Base-by-base conservation (phyloP, 2,329 filamentous ascomycete genomes). In the Arthrobotrys musiformis region DNA sequence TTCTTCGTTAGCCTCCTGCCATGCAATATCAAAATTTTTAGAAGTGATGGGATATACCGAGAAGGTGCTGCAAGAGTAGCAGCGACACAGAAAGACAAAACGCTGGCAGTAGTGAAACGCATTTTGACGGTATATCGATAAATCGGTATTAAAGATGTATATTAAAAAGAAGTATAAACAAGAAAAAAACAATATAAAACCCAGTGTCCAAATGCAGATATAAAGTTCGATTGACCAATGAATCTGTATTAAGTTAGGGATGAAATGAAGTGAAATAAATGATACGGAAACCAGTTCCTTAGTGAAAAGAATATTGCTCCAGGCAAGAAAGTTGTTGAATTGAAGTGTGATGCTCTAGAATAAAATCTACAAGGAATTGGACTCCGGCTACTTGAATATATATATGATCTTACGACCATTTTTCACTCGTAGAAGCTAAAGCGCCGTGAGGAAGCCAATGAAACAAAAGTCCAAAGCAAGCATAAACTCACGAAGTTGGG, bases 21-120 rank as follows among this genome's bases (percentile, higher is more conserved):
- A 50, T 68, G 7, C 13, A 44, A 15, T n/a, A n/a, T n/a, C n/a
- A n/a, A n/a, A n/a, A n/a, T n/a, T n/a, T n/a, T n/a, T n/a, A n/a
- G n/a, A n/a, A 33, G 5, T 9, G 9, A 33, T 40, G 13, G 15
- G n/a, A 17, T 19, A 33, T 17, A 42, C 9, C 54, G 63, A 22
- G 56, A 5, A 37, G 73, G 73, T 35, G 73, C 73, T 4, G 73
- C 73, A 5, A 67, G 7, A 13, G 52, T 58, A 4, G 64, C n/a
- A 22, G 64, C 35, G 30, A 76, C 54, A 30, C 67, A 76, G 15
- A 76, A 37, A 15, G 72, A 69, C 46, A 76, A 66, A 42, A 76
- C 46, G 17, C 64, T 61, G 40, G 54, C 33, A 19, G 64, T 69
- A 61, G 30, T 11, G 46, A 37, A 37, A 46, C 24, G 48, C 72